Percentiles rank a stretch among this genome's conserved stretches.
phyloP scores from a whole-genome alignment of 75 land plant species.

The Pinus albicaulis region DNA sequence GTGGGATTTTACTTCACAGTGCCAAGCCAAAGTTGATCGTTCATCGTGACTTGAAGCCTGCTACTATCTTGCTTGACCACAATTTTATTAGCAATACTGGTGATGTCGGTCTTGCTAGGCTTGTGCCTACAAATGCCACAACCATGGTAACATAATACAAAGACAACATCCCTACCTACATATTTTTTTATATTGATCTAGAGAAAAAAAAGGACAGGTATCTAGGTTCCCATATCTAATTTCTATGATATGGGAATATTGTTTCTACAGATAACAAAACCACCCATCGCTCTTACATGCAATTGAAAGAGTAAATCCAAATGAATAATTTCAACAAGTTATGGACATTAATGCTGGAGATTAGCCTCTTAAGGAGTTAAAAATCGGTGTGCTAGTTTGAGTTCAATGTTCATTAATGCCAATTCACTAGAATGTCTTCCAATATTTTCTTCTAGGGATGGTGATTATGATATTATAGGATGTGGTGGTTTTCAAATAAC shows the following conservation, averaged over 20 bases:
- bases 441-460: no score
- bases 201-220: conserved; percentile 67
- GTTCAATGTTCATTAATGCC: no score
- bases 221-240: conserved; percentile 58
- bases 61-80: conserved; percentile 59
- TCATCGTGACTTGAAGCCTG: conserved; percentile 23
- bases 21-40: conserved; percentile 29
- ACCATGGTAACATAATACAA: conserved; percentile 26
- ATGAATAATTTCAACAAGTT: neutral
- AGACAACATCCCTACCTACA: conserved; percentile 47
- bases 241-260: conserved; percentile 70
- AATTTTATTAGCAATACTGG: conserved; percentile 16
- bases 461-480: no score
- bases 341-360: conserved; percentile 30
- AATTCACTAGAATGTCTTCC: no score
- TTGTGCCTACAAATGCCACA: conserved; percentile 20
- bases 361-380: conserved; percentile 19
- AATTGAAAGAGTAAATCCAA: conserved; percentile 47
- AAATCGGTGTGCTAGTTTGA: no score
- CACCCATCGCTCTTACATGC: conserved; percentile 45
- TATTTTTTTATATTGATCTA: conserved; percentile 73
- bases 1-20: conserved; percentile 60
- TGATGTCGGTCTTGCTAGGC: conserved; percentile 65
- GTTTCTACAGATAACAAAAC: conserved; percentile 55
- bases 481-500: no score